phyloP scores from a whole-genome alignment of 164 flowering plant species.

The Macadamia tetraphylla region DNA sequence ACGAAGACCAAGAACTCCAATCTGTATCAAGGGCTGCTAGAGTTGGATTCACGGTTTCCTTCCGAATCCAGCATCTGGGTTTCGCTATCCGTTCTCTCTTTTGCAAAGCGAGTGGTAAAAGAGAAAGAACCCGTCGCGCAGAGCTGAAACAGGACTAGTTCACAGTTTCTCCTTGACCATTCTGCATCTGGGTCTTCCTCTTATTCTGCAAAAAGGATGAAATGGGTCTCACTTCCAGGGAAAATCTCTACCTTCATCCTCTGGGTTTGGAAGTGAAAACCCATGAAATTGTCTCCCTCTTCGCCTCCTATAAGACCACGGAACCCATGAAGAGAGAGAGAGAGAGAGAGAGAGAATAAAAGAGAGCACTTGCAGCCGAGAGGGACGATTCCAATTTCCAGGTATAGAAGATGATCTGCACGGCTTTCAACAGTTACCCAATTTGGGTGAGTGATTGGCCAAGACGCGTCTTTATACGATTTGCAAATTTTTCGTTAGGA shows the following conservation, averaged over 20 bases:
- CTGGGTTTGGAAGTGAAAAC: background rate
- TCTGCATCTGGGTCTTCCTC: too few species aligned
- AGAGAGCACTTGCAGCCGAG: background rate
- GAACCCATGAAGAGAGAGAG: background rate
- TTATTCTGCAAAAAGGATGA: background rate
- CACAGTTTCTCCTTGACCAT: too few species aligned
- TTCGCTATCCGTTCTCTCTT: background rate
- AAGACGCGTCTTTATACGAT: background rate
- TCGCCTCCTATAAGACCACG: background rate
- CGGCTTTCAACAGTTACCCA: background rate
- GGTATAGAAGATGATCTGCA: background rate
- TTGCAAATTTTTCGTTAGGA: too few species aligned
- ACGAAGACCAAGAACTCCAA: background rate
- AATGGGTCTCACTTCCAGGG: background rate
- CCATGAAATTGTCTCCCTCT: background rate
- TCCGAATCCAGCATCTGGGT: constrained; percentile 6
- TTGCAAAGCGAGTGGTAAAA: too few species aligned
- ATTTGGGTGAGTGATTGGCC: background rate
- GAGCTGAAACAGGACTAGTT: too few species aligned
- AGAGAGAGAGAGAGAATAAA: background rate
- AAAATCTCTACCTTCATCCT: background rate
- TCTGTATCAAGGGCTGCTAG: background rate
- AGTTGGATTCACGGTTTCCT: background rate
- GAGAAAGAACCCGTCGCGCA: too few species aligned
- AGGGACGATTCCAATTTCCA: too few species aligned